Evolutionary conservation across 2,329 filamentous ascomycete genomes (phyloP), one percentile per base, ranked within the genome.

Genomic region (Fusarium sp.): DNA sequence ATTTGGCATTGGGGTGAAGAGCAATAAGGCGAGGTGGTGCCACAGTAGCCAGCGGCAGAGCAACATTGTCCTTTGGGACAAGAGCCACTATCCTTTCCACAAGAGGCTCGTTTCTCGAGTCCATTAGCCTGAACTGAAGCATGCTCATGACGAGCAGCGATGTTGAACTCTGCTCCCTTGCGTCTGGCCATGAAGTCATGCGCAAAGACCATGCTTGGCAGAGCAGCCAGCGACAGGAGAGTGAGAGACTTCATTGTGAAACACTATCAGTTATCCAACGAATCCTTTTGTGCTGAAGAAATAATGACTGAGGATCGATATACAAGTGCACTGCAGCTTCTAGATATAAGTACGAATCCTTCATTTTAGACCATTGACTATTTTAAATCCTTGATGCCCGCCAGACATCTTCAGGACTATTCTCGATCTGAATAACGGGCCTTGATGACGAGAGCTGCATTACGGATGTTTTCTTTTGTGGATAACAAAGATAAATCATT

Each of bases 1-100:
- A 83, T 73, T 62, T 83, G 82, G 32, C 82, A 84, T 57, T 79
- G 76, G 3, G 81, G 81, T 18, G 81, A 82, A 17, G 70, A 77
- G 45, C 81, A 83, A 60, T 77, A 82, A 9, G 77, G 73, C 26
- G 62, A 64, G 6, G 74, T 72, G 8, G 75, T 81, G n/a, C 82
- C 82, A 70, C 82, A 84, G 62, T 77, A 78, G 10, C 81, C 81
- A 18, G 70, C 68, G 24, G 75, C 78, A 22, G 82, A 83, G 66
- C 82, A 84, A 32, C 82, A 84, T 48, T 75, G 57, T 11, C 78
- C 78, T 9, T 63, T 42, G 4, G 66, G 70, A 55, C 82, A 83
- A 6, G 74, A 76, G 42, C 81, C 82, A 39, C 74, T 58, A 24
- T 73, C 79, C 13, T 76, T 75, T 15, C 82, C 82, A 50, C 82